Base-by-base conservation (phyloP, 2,329 filamentous ascomycete genomes). In the Trichoderma aggressivum region DNA sequence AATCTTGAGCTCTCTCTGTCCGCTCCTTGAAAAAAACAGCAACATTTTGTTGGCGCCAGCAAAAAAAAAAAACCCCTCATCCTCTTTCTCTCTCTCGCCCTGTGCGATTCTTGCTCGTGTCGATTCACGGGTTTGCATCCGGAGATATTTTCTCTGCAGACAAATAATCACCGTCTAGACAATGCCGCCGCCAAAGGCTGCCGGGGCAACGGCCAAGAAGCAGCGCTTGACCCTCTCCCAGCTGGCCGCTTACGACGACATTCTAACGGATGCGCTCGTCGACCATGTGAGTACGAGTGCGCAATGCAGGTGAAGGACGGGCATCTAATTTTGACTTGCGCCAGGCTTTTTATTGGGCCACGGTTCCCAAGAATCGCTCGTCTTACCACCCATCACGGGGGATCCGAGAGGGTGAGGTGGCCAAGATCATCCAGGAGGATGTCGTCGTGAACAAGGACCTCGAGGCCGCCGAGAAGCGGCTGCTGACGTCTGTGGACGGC, bases 331-430 rank as follows among this genome's bases (percentile, higher is more conserved):
- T 34, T 34, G 14, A 7, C 61, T 73, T 72, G 8, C 62, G 72
- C 76, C 75, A 98, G 95, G 91, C 94, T 11, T 98, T 93, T 82
- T 99, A 96, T 85, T 98, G 96, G 95, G 95, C 95, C 7, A 92
- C 89, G 5, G 97, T 98, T 72, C 94, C 95, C 74, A 99, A 99
- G 82, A 97, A 98, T 78, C 91, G 92, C 73, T 90, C 89, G 70
- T 93, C 93, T 70, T 98, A 97, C 81, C 92, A 93, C 76, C 88
- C 94, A 1, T 94, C 92, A 7, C 91, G 96, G 73, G 93, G 93
- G 53, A 86, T 98, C 64, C 89, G 88, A 68, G 87, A 90, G 76
- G 86, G 87, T 70, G 88, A 89, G 58, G 87, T 92, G 47, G 80
- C 86, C 60, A 85, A 87, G 74, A 88, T 91, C 69, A 83, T 91